These are phyloP conservation scores for Neurospora tetrasperma DNA, from an alignment of 495 filamentous ascomycete species.

Conservation along the genomic window DNA sequence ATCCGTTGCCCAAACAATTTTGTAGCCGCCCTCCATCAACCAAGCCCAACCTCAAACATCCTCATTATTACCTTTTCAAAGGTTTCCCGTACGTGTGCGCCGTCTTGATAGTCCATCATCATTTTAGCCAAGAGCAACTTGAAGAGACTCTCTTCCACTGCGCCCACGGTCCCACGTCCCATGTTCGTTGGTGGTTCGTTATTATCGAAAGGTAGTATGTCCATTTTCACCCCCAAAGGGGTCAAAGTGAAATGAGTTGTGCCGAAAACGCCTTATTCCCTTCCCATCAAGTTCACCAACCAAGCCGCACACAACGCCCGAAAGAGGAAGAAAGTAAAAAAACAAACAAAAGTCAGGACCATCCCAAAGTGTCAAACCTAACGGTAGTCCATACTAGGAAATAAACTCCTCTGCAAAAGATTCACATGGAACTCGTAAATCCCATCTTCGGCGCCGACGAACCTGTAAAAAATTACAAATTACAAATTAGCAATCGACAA, in stretches of 20 bases:
- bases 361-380: constrained; percentile 15
- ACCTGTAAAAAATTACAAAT: constrained; percentile 27
- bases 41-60: neutral
- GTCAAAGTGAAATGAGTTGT: neutral
- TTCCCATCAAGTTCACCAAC: neutral
- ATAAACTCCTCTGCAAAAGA: constrained; percentile 51
- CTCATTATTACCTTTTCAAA: neutral
- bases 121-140: neutral
- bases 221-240: neutral
- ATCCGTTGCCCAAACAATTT: neutral
- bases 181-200: neutral
- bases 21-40: neutral
- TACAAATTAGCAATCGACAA: too few species aligned
- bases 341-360: neutral
- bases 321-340: neutral
- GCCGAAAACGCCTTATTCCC: neutral
- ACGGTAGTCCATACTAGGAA: constrained; percentile 49
- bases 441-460: constrained; percentile 61
- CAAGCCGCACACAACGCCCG: neutral
- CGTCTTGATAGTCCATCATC: neutral
- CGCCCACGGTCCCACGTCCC: neutral
- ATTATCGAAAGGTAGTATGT: neutral
- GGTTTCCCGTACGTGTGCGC: neutral
- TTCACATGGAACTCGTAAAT: constrained; percentile 67
- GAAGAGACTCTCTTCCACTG: neutral